Evolutionary conservation across 805 yeast species (phyloP), one percentile per base, ranked within the genome.

Genomic region (Cyberlindnera mississippiensis): DNA sequence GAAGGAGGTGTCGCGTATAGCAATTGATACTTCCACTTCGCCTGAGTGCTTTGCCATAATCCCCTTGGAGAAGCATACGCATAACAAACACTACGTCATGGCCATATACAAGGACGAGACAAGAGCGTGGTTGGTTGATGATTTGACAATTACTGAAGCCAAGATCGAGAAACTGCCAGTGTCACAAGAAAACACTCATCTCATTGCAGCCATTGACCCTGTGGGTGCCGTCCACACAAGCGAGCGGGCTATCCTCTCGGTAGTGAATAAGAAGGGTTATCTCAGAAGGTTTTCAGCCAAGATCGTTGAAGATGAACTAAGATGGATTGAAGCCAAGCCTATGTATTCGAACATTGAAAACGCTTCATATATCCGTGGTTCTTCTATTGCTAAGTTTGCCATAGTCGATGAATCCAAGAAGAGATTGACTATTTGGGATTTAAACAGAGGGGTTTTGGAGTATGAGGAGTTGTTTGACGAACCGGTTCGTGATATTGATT

Each of bases 351-450:
- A 79, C 19, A 69, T 84, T 4, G 38, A 47, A 4, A 62, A 73
- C 24, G 75, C 83, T 2, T 60, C 74, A 12, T 68, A 69, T 36
- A 71, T 87, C 2, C 77, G 81, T 38, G 95, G 90, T 0, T 85
- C 96, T 0, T 80, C 93, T 0, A 75, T 82, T 9, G 76, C 79
- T 38, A 87, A 85, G 51, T 63, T 88, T 33, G 96, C 95, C 2
- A 70, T 88, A 27, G 81, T 84, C n/a, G 82, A 77, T 58, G 68
- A 68, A 14, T 43, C 66, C 1, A 75, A 77, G 5, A 63, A 63
- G 31, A 64, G 66, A 30, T 60, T 91, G 32, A 67, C 82, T 1
- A 76, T 90, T n/a, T 91, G 96, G 95, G 95, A 89, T 60, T 67
- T 82, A 28, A 72, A 71, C 34, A 69, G 81, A 24, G 76, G 81